Conservation (phyloP, 371 early-diverging fungal species). For the Rhizopus microsporus region DNA sequence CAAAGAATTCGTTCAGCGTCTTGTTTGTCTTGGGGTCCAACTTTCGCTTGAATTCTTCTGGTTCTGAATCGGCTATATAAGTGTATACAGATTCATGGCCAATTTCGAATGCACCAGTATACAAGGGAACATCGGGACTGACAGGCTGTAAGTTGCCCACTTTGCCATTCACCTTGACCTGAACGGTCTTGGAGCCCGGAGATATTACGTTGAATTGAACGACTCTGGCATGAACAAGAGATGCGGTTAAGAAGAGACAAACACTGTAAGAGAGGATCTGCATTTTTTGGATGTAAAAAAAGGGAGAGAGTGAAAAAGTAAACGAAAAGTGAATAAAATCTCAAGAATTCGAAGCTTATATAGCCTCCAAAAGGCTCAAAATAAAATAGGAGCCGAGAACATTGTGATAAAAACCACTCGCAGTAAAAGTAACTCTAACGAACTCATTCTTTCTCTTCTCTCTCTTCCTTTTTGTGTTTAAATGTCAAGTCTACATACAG, state of each 20-base stretch:
- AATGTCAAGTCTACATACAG: too few relatives aligned
- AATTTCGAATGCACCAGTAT: conserved; percentile 20
- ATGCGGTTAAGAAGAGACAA: neutral
- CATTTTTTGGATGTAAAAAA: neutral
- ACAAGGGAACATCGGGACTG: conserved; percentile 37
- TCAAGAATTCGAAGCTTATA: neutral
- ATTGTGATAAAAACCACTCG: neutral
- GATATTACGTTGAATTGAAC: conserved; percentile 53
- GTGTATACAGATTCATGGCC: conserved; percentile 8
- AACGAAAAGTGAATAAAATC: neutral
- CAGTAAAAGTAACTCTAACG: neutral
- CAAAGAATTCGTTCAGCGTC: conserved; percentile 53
- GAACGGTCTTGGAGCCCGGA: conserved; percentile 42
- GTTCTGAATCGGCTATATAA: conserved; percentile 42
- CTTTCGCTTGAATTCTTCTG: conserved; percentile 48
- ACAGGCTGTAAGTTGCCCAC: conserved; percentile 27
- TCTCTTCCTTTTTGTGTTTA: too few relatives aligned
- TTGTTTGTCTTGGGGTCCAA: conserved; percentile 19
- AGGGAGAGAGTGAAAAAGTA: neutral
- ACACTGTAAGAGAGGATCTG: neutral
- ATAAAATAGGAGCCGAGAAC: neutral
- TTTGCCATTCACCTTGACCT: conserved; percentile 47
- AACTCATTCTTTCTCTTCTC: neutral
- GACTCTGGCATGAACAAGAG: conserved; percentile 30
- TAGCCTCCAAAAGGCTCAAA: neutral